A percentile compares a stretch with the other conserved stretches of the same genome.
Evolutionary conservation across 305 asterid genomes (phyloP).

Genomic region (Solanum hybrid): DNA sequence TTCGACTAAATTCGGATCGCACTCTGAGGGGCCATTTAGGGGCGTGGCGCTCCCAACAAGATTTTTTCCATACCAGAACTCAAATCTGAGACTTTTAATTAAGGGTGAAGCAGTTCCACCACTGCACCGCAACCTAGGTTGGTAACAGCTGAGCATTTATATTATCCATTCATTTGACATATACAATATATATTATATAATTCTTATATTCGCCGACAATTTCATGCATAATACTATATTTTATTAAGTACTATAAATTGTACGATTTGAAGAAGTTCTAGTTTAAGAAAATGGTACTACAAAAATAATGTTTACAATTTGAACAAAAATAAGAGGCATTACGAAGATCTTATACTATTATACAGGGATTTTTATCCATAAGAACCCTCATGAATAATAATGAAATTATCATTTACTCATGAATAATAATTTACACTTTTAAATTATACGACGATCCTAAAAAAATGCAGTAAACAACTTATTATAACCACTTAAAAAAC

Average conservation of each 20-base stretch:
- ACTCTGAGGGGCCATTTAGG: neutral
- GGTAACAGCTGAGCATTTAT: neutral
- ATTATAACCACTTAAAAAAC: neutral
- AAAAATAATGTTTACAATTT: neutral
- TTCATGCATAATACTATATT: neutral
- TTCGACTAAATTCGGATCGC: rapidly evolving
- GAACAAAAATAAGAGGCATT: neutral
- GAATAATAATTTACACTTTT: neutral
- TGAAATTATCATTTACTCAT: neutral
- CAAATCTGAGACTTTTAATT: too few species aligned
- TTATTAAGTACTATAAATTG: neutral
- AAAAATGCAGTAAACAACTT: neutral
- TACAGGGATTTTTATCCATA: neutral
- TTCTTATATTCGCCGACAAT: neutral
- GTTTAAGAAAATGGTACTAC: neutral
- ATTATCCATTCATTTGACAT: neutral
- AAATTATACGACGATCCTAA: neutral
- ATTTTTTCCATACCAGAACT: too few species aligned
- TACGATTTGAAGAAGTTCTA: neutral
- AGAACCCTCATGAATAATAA: neutral
- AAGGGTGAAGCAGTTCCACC: too few species aligned
- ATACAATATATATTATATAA: neutral
- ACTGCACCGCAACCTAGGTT: neutral
- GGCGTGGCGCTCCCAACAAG: neutral
- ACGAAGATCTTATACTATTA: neutral